Base-by-base conservation (phyloP, 1,139 yeast genomes). In the Nematodospora anomalae region DNA sequence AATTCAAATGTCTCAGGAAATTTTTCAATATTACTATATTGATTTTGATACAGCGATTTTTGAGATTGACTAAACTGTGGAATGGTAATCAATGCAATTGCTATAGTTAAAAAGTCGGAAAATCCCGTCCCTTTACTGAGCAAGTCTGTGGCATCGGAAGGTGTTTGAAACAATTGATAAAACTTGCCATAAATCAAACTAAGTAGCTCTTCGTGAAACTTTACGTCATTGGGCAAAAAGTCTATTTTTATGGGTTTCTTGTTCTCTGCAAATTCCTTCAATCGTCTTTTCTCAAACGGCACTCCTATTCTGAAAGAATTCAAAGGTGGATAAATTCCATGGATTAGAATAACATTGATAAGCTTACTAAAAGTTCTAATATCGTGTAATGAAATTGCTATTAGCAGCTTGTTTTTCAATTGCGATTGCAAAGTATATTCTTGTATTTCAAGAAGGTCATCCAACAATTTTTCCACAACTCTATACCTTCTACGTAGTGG, bases 341-440 rank as follows among this genome's bases (percentile, higher is more conserved):
- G 83, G 1, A 83, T 60, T 0, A 89, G 76, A 2, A 90, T 65
- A 11, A 82, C 44, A 43, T 83, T 83, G 16, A 83, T 60, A 32
- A 90, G 53, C 20, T 72, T 75, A 33, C 86, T 82, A 42, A 90
- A 76, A 2, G 79, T 74, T 53, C 80, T 83, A 68, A 90, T 79
- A 54, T 90, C 97, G 51, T 87, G 90, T 8, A 90, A 65, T 0
- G 97, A 86, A 11, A 90, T 82, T 6, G 83, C 67, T 13, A 90
- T 74, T 35, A 85, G 55, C 32, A 74, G 58, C 5, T 68, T 53
- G 35, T 67, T 55, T 9, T 37, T 26, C 6, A 33, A 48, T 53
- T 14, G 41, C 22, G 44, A 46, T 43, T 57, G 55, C 10, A 51
- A 45, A 1, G 79, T 61, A 6, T 59, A 43, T 7, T 43, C 33